phyloP scores from a whole-genome alignment of 352 stramenopile species.

The Peronospora belbahrii region DNA sequence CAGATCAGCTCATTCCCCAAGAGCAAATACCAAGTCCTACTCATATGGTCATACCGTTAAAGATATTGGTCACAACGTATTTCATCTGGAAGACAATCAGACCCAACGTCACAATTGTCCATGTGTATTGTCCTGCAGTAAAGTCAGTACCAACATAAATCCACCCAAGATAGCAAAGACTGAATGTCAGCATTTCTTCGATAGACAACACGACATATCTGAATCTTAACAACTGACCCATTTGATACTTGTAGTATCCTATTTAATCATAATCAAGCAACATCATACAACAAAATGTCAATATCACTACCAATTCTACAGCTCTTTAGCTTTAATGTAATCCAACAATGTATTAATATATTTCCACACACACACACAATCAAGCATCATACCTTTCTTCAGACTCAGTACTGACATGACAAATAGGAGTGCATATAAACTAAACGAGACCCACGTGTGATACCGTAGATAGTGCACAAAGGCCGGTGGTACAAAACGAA shows the following conservation, averaged over 20 bases:
- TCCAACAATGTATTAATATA: too few species aligned
- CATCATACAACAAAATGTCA: not conserved
- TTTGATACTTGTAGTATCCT: conserved; percentile 93
- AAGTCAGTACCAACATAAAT: too few species aligned
- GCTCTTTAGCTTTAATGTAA: too few species aligned
- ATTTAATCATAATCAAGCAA: conserved; percentile 2
- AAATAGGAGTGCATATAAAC: conserved; percentile 92
- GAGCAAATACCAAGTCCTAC: not conserved
- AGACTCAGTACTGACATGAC: conserved; percentile 93
- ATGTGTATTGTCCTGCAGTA: conserved; percentile 87
- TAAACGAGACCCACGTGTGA: conserved; percentile 89
- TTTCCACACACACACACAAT: too few species aligned
- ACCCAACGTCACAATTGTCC: conserved; percentile 92
- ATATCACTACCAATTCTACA: too few species aligned
- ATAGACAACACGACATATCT: too few species aligned
- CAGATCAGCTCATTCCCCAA: too few species aligned
- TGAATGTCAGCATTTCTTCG: too few species aligned
- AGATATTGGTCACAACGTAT: conserved; percentile 95
- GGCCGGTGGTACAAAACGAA: conserved; percentile 67
- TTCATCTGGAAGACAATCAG: conserved; percentile 96
- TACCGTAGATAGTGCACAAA: conserved; percentile 87
- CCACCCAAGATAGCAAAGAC: too few species aligned
- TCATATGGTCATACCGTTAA: conserved; percentile 58
- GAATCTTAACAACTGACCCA: conserved; percentile 41
- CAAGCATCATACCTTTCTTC: conserved; percentile 70